These are phyloP conservation scores for Myxozyma geophila DNA, from an alignment of 805 yeast genomes.

Conservation along the genomic window DNA sequence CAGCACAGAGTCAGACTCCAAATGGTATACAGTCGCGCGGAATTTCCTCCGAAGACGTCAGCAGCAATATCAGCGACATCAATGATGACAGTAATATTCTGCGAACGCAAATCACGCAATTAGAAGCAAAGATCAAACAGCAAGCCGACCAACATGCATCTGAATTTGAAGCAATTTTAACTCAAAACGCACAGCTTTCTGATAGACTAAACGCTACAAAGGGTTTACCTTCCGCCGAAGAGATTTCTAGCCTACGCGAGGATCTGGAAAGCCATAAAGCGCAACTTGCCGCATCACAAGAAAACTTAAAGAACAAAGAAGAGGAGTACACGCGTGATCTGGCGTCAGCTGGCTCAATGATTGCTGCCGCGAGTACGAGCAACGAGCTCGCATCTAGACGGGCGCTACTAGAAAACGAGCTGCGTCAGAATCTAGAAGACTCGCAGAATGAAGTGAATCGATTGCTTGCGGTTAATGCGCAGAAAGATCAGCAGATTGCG, in stretches of 20 bases:
- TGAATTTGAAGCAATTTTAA: conserved; percentile 8
- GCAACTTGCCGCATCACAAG: neutral
- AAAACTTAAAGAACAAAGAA: neutral
- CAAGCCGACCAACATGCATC: conserved; percentile 8
- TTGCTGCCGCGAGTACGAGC: conserved; percentile 9
- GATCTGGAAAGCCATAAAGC: neutral
- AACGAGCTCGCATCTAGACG: neutral
- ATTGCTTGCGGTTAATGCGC: neutral
- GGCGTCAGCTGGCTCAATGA: conserved; percentile 11
- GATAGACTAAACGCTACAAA: neutral
- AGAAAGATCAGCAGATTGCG: conserved; percentile 4
- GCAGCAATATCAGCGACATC: no score
- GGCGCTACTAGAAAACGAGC: neutral
- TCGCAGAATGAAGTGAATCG: neutral
- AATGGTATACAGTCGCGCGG: no score
- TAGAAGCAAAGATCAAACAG: neutral
- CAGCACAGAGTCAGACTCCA: neutral
- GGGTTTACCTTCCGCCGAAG: neutral
- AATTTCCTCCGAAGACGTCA: no score
- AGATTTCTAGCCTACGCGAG: neutral
- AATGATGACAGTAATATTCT: neutral
- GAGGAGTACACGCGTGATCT: conserved; percentile 15
- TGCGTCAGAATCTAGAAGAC: conserved; percentile 5
- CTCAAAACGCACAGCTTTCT: conserved; percentile 4
- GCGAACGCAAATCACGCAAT: neutral